A percentile compares a stretch with the other conserved stretches of the same genome.
These are phyloP conservation scores for Furcasterigmium furcatum DNA, from an alignment of 2,329 filamentous ascomycete genomes.

Conservation along the genomic window DNA sequence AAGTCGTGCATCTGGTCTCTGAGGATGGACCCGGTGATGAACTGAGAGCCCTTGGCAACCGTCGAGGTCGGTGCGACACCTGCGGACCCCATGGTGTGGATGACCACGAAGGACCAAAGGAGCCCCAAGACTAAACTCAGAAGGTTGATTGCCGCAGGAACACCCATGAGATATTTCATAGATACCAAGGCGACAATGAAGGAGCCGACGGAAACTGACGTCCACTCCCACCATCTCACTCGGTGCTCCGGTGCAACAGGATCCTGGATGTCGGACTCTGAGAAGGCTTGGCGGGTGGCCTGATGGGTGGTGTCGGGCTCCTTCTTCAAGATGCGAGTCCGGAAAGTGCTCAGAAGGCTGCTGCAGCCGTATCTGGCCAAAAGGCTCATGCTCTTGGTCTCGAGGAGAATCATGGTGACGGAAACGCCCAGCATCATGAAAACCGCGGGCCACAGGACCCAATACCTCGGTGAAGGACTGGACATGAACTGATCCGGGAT, in stretches of 20 bases:
- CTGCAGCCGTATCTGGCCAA: background rate
- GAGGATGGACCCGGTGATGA: background rate
- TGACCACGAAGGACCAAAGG: background rate
- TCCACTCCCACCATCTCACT: background rate
- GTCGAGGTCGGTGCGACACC: background rate
- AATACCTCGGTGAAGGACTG: slow-evolving; percentile 1
- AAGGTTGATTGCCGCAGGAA: background rate
- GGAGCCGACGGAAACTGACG: background rate
- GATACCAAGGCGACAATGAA: background rate
- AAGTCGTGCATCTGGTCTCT: background rate
- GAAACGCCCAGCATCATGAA: background rate
- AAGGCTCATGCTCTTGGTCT: background rate
- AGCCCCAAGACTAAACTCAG: background rate
- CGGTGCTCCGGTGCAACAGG: background rate
- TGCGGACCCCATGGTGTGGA: background rate
- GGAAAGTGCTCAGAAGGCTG: background rate
- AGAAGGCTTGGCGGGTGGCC: background rate
- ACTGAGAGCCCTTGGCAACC: slow-evolving; percentile 1
- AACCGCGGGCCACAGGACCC: slow-evolving; percentile 3
- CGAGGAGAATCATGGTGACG: background rate
- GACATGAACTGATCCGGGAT: background rate
- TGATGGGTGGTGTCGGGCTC: too few species aligned
- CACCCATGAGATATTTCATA: background rate
- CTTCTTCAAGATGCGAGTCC: background rate
- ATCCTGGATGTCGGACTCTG: background rate